Percentiles rank a stretch among this genome's conserved stretches.
phyloP scores from a whole-genome alignment of 2,329 filamentous ascomycete species.

The Paecilomyces variotii region DNA sequence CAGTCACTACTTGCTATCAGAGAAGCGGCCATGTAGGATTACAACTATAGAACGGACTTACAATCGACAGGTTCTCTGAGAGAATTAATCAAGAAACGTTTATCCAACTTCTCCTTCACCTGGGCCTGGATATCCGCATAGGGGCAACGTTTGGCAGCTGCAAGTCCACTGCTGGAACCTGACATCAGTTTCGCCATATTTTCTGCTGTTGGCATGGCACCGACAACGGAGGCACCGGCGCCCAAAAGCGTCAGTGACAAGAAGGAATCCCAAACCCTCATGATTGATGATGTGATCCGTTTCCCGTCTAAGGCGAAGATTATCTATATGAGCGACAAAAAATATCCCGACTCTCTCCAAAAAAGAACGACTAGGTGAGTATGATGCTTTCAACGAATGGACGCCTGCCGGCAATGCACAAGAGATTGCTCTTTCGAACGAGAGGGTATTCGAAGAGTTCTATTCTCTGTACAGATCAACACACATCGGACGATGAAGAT shows the following conservation, averaged over 20 bases:
- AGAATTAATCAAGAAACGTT: conserved; percentile 16
- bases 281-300: not conserved
- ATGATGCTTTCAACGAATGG: not conserved
- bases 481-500: not conserved
- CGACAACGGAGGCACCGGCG: conserved; percentile 3
- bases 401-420: not conserved
- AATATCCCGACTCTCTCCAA: not conserved
- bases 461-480: not conserved
- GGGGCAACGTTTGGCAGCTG: conserved; percentile 11
- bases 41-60: conserved; percentile 5
- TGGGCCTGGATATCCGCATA: conserved; percentile 9
- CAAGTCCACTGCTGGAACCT: not conserved
- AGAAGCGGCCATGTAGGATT: not conserved
- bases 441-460: not conserved
- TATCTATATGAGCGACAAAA: not conserved
- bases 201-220: conserved; percentile 6
- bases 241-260: not conserved
- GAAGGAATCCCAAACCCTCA: not conserved
- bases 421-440: not conserved
- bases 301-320: not conserved
- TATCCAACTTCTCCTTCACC: conserved; percentile 7
- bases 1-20: conserved; percentile 19
- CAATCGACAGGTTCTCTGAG: conserved; percentile 19
- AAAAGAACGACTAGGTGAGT: not conserved
- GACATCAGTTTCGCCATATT: conserved; percentile 2